These are phyloP conservation scores for Penicillium antarcticum DNA, from an alignment of 495 filamentous ascomycete species.

Conservation along the genomic window DNA sequence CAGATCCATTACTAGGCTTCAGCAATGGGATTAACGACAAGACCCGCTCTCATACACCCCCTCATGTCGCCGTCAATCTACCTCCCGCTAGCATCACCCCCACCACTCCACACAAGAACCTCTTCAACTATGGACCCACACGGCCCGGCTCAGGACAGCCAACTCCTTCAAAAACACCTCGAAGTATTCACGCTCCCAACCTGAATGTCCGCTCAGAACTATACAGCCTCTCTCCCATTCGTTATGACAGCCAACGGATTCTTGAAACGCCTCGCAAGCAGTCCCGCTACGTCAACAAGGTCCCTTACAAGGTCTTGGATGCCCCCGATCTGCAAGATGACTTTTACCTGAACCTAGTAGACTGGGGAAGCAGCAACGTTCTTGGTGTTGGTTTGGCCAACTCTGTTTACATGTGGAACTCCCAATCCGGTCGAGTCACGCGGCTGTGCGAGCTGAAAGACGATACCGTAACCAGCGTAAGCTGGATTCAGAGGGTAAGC, in stretches of 20 bases:
- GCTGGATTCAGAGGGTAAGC: slow-evolving; percentile 83
- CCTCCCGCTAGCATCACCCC: slow-evolving; percentile 75
- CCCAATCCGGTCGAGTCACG: slow-evolving; percentile 76
- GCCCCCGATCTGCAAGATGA: slow-evolving; percentile 95
- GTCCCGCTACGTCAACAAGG: slow-evolving; percentile 85
- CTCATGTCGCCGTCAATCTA: slow-evolving; percentile 58
- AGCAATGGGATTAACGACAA: slow-evolving; percentile 60
- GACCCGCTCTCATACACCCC: slow-evolving; percentile 76
- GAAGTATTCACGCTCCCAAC: slow-evolving; percentile 79
- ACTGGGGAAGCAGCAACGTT: slow-evolving; percentile 96
- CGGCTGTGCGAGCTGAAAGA: slow-evolving; percentile 91
- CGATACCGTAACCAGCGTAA: slow-evolving; percentile 93
- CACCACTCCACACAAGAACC: slow-evolving; percentile 93
- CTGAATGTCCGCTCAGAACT: slow-evolving; percentile 84
- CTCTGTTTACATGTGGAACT: slow-evolving; percentile 99
- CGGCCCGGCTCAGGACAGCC: slow-evolving; percentile 69
- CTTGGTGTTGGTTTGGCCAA: slow-evolving; percentile 87
- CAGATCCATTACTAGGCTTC: slow-evolving; percentile 60
- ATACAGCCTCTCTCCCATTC: slow-evolving; percentile 89
- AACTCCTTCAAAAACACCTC: slow-evolving; percentile 84
- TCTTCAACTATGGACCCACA: slow-evolving; percentile 89
- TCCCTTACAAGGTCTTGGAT: slow-evolving; percentile 96
- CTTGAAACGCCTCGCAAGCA: slow-evolving; percentile 84
- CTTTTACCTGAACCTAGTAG: slow-evolving; percentile 95
- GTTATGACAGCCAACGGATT: slow-evolving; percentile 86